Evolutionary conservation across 179 eudicot species (phyloP).

Genomic region (Patellifolia procumbens): DNA sequence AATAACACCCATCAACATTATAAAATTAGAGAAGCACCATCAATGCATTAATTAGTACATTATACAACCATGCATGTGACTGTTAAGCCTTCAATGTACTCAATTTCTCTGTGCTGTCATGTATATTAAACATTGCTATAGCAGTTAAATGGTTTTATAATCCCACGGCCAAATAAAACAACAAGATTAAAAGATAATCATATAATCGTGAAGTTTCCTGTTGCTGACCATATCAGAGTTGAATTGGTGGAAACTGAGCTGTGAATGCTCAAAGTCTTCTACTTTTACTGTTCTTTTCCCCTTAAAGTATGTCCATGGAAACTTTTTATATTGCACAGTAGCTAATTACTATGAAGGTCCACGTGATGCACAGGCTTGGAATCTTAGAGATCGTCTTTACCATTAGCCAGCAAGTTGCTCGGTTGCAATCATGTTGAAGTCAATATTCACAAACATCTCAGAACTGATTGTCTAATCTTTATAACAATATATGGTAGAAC

Average conservation of each 20-base stretch:
- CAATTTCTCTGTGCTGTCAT: conserved; percentile 14
- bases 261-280: neutral
- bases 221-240: conserved; percentile 15
- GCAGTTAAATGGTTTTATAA: conserved; percentile 1
- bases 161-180: conserved; percentile 4
- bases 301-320: too few relatives aligned
- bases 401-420: neutral
- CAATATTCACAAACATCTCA: neutral
- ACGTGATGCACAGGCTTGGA: neutral
- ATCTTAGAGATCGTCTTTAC: neutral
- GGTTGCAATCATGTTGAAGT: neutral
- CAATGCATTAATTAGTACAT: conserved; percentile 4
- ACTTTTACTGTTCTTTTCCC: neutral
- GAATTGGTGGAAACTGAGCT: conserved; percentile 16
- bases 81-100: conserved; percentile 21
- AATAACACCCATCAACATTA: neutral
- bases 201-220: conserved; percentile 14
- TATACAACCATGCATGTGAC: conserved; percentile 16
- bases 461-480: neutral
- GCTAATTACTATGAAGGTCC: too few relatives aligned
- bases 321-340: too few relatives aligned
- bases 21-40: neutral
- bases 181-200: neutral
- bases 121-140: neutral
- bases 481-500: too few relatives aligned